These are phyloP conservation scores for Ajuga reptans DNA, from an alignment of 305 asterid species.

Conservation along the genomic window DNA sequence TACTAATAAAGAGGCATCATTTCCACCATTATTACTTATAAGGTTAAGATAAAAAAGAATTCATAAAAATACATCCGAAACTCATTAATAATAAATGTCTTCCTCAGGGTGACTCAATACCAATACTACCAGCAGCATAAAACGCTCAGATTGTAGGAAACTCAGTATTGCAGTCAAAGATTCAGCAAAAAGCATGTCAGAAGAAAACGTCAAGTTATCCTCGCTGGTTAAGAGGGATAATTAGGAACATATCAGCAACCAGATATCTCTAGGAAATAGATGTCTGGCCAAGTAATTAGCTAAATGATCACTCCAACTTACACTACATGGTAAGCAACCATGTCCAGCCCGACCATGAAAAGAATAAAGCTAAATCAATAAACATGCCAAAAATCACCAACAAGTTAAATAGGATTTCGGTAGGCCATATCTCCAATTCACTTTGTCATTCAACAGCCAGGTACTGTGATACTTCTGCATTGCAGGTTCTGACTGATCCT, in stretches of 20 bases:
- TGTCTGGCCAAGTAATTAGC: conserved; percentile 1
- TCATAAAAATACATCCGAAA: neutral
- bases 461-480: neutral
- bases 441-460: neutral
- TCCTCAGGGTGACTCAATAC: neutral
- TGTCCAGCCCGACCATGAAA: neutral
- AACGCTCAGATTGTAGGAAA: conserved; percentile 2
- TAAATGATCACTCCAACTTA: conserved; percentile 1
- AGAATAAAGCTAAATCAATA: neutral
- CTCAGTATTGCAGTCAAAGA: neutral
- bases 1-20: neutral
- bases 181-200: conserved; percentile 1
- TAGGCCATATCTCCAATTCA: conserved; percentile 19
- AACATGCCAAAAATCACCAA: neutral
- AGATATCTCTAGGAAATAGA: neutral
- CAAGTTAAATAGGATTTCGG: conserved; percentile 6
- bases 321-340: neutral
- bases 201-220: conserved; percentile 6
- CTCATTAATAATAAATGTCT: neutral
- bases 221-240: neutral
- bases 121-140: neutral
- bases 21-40: conserved; percentile 8
- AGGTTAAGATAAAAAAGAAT: neutral
- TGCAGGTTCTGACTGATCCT: conserved; percentile 12
- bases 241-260: conserved; percentile 12